phyloP scores from a whole-genome alignment of 768 basidiomycete species.

The Hebeloma cylindrosporum region DNA sequence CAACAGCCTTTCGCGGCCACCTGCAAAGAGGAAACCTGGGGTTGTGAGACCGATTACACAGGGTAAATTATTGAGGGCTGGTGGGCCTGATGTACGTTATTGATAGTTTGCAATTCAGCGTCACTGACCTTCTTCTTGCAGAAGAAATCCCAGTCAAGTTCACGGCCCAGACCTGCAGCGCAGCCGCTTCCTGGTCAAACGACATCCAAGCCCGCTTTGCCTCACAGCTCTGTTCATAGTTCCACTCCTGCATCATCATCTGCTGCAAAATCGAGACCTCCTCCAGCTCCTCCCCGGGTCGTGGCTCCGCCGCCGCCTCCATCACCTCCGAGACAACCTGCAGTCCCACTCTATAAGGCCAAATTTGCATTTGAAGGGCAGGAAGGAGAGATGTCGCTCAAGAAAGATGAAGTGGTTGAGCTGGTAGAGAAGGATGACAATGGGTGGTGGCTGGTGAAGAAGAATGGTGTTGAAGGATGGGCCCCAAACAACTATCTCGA shows the following conservation, averaged over 20 bases:
- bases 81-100: slow-evolving; percentile 59
- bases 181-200: slow-evolving; percentile 65
- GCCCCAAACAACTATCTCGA: slow-evolving; percentile 94
- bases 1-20: slow-evolving; percentile 76
- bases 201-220: slow-evolving; percentile 31
- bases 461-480: slow-evolving; percentile 83
- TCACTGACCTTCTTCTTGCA: slow-evolving; percentile 18
- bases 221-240: slow-evolving; percentile 16
- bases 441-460: slow-evolving; percentile 98
- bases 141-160: slow-evolving; percentile 43
- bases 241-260: slow-evolving; percentile 34
- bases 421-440: slow-evolving; percentile 91
- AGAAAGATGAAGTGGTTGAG: slow-evolving; percentile 92
- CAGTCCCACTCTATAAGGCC: slow-evolving; percentile 76
- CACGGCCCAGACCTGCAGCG: slow-evolving; percentile 59
- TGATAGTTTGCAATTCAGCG: not conserved
- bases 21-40: slow-evolving; percentile 87
- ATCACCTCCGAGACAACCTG: slow-evolving; percentile 59
- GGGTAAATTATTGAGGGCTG: slow-evolving; percentile 75
- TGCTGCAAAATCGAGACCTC: slow-evolving; percentile 17
- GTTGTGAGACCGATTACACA: slow-evolving; percentile 80
- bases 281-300: slow-evolving; percentile 39
- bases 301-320: slow-evolving; percentile 52
- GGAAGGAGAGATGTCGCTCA: slow-evolving; percentile 85
- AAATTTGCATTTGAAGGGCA: slow-evolving; percentile 94